Evolutionary conservation across 352 stramenopile species (phyloP).

Genomic region (Phytophthora cactorum): DNA sequence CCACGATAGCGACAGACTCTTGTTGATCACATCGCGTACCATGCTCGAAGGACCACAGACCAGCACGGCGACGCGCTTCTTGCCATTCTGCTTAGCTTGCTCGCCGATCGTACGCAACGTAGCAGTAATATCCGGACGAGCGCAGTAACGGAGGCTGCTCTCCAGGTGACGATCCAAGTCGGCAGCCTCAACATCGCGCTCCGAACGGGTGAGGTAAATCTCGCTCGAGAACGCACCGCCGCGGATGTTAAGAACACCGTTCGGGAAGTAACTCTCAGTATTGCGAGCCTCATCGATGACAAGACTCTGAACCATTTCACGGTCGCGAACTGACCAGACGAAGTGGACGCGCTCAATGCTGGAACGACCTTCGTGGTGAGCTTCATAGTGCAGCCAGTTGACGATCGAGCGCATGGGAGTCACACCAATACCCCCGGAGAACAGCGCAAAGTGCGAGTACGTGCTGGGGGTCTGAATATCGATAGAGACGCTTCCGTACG

Average conservation of each 20-base stretch:
- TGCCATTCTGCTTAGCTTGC: constrained; percentile 31
- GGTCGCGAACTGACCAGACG: constrained; percentile 52
- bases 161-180: constrained; percentile 31
- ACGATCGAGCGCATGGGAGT: constrained; percentile 53
- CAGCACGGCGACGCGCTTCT: constrained; percentile 46
- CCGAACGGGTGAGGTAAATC: constrained; percentile 40
- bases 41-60: constrained; percentile 46
- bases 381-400: constrained; percentile 43
- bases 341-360: constrained; percentile 48
- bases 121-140: constrained; percentile 33
- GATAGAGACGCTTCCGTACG: constrained; percentile 49
- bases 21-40: constrained; percentile 36
- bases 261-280: constrained; percentile 29
- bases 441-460: constrained; percentile 59
- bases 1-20: constrained; percentile 26
- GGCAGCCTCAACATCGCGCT: constrained; percentile 34
- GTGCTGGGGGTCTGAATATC: constrained; percentile 38
- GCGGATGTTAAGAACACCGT: constrained; percentile 9
- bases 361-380: constrained; percentile 17
- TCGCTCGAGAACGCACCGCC: constrained; percentile 41
- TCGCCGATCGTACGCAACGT: constrained; percentile 40
- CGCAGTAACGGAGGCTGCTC: constrained; percentile 24
- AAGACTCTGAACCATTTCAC: constrained; percentile 40
- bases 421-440: constrained; percentile 55
- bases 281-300: constrained; percentile 16